phyloP scores from a whole-genome alignment of 1,284 basidiomycete genomes.

The Ceratobasidium theobromae region DNA sequence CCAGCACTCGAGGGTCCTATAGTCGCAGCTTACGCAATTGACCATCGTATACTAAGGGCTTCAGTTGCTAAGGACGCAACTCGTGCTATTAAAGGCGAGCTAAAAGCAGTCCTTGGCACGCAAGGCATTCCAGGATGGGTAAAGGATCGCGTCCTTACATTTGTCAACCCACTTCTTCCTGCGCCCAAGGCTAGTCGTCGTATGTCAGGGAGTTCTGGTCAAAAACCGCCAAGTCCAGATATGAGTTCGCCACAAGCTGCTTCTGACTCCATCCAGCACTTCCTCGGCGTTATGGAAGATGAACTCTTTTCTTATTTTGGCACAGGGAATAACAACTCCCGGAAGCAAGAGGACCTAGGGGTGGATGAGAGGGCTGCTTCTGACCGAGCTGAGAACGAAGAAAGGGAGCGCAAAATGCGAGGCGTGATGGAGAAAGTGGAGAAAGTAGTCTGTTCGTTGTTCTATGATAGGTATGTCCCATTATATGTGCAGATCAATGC shows the following conservation, averaged over 20 bases:
- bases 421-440: slow-evolving; percentile 74
- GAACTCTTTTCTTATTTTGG: slow-evolving; percentile 49
- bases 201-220: not conserved
- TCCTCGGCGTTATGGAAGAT: slow-evolving; percentile 64
- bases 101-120: slow-evolving; percentile 53
- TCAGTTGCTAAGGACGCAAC: slow-evolving; percentile 63
- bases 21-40: slow-evolving; percentile 60
- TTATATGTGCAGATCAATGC: not conserved
- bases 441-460: slow-evolving; percentile 62
- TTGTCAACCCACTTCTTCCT: slow-evolving; percentile 32
- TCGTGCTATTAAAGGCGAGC: slow-evolving; percentile 57
- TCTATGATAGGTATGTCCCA: slow-evolving; percentile 64
- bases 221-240: slow-evolving; percentile 26
- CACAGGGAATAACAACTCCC: slow-evolving; percentile 33
- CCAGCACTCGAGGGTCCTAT: slow-evolving; percentile 40
- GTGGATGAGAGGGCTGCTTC: slow-evolving; percentile 42
- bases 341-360: slow-evolving; percentile 37
- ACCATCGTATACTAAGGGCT: slow-evolving; percentile 53
- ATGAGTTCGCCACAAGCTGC: slow-evolving; percentile 31
- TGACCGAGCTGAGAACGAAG: slow-evolving; percentile 36
- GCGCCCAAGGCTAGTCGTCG: slow-evolving; percentile 14
- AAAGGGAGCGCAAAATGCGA: slow-evolving; percentile 44
- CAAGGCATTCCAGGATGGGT: slow-evolving; percentile 60
- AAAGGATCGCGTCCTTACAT: slow-evolving; percentile 55
- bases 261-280: slow-evolving; percentile 66